phyloP scores from a whole-genome alignment of 768 basidiomycete genomes.

The Collybia mongolica region DNA sequence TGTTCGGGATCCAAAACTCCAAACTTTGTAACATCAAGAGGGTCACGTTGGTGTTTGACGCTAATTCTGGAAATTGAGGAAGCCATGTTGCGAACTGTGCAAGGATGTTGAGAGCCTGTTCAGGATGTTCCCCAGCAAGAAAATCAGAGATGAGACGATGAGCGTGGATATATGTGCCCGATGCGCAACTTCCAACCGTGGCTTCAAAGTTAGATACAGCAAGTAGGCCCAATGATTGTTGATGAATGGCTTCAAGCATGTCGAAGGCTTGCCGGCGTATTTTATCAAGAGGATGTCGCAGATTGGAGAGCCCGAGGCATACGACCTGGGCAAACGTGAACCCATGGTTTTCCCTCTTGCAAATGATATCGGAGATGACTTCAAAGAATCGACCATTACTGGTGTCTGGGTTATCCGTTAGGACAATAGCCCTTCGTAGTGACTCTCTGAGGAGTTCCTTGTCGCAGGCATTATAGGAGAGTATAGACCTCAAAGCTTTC shows the following conservation, averaged over 20 bases:
- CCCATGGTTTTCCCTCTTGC: conserved; percentile 47
- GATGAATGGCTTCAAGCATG: conserved; percentile 71
- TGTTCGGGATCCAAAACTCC: conserved; percentile 80
- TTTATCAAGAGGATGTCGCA: conserved; percentile 65
- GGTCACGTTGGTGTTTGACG: conserved; percentile 41
- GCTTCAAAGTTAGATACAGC: conserved; percentile 75
- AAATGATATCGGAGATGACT: conserved; percentile 69
- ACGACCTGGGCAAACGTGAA: conserved; percentile 75
- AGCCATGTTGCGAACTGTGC: conserved; percentile 72
- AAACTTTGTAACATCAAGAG: conserved; percentile 74
- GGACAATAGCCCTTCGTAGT: conserved; percentile 67
- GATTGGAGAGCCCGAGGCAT: conserved; percentile 80
- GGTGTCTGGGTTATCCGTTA: conserved; percentile 49
- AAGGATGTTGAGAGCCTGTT: conserved; percentile 63
- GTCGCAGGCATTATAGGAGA: conserved; percentile 57
- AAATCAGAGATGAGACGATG: conserved; percentile 76
- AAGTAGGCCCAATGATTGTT: conserved; percentile 63
- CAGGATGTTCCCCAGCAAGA: conserved; percentile 75
- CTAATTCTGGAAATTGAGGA: conserved; percentile 55
- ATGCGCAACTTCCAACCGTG: conserved; percentile 65
- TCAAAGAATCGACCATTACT: conserved; percentile 75
- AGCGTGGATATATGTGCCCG: conserved; percentile 78
- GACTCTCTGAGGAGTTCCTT: conserved; percentile 59
- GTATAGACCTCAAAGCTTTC: conserved; percentile 71
- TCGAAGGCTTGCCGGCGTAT: conserved; percentile 78